These are phyloP conservation scores for Carpinus viminea DNA, from an alignment of 306 rosid species.

Conservation along the genomic window DNA sequence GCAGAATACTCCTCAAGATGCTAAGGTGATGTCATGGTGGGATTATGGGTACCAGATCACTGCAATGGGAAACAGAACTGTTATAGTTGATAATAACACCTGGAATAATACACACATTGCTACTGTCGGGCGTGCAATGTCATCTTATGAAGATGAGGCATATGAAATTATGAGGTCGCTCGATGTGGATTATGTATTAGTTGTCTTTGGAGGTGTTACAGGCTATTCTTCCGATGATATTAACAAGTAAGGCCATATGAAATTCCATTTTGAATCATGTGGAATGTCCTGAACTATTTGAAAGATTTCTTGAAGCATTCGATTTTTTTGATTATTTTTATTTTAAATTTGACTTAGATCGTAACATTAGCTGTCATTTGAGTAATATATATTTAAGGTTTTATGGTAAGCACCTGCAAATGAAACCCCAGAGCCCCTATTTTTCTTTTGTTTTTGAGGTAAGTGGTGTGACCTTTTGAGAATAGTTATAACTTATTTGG, in stretches of 20 bases:
- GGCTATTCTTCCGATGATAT: conserved; percentile 99
- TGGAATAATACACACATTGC: conserved; percentile 99
- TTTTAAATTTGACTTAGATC: conserved; percentile 11
- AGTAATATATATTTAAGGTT: neutral
- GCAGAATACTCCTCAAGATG: conserved; percentile 93
- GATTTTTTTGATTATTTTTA: neutral
- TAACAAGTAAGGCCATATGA: conserved; percentile 76
- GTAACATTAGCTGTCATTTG: neutral
- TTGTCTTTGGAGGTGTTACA: conserved; percentile 97
- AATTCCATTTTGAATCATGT: conserved; percentile 6
- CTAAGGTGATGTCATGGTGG: conserved; percentile 99
- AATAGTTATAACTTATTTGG: neutral
- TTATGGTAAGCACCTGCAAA: neutral
- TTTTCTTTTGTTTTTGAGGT: neutral
- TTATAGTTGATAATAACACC: conserved; percentile 97
- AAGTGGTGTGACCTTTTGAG: neutral
- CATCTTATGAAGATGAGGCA: conserved; percentile 96
- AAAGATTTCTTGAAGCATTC: conserved; percentile 11
- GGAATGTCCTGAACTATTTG: conserved; percentile 10
- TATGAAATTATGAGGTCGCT: conserved; percentile 92
- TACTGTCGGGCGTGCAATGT: conserved; percentile 99
- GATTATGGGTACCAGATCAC: conserved; percentile 99
- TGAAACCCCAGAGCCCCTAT: neutral
- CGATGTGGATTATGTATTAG: conserved; percentile 93
- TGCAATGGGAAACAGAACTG: conserved; percentile 99